These are phyloP conservation scores for Ceratocystis smalleyi DNA, from an alignment of 2,329 filamentous ascomycete species.

Conservation along the genomic window DNA sequence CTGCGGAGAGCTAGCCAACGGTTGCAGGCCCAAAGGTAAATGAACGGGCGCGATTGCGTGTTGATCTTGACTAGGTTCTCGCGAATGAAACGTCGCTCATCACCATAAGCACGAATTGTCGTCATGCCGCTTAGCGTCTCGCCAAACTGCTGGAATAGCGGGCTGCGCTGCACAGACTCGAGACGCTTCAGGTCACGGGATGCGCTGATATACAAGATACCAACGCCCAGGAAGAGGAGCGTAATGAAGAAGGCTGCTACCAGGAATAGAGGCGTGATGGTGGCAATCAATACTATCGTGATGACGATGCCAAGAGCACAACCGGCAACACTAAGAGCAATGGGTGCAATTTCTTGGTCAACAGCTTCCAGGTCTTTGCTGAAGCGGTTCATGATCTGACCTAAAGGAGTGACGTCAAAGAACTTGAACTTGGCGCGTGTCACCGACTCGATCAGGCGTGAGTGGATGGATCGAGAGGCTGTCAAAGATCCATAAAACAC, in stretches of 20 bases:
- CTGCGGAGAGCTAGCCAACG: conserved; percentile 91
- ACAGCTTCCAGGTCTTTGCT: conserved; percentile 93
- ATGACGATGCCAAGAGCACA: conserved; percentile 56
- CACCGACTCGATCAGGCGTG: conserved; percentile 59
- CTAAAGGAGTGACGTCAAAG: conserved; percentile 89
- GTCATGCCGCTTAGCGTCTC: conserved; percentile 90
- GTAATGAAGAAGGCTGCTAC: conserved; percentile 77
- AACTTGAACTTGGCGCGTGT: conserved; percentile 90
- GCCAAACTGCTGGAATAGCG: conserved; percentile 93
- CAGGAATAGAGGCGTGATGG: conserved; percentile 81
- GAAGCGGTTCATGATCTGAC: conserved; percentile 95
- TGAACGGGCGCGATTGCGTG: conserved; percentile 79
- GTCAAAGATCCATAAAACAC: conserved; percentile 84
- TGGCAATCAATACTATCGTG: conserved; percentile 72
- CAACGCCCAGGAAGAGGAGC: conserved; percentile 65
- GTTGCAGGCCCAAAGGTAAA: conserved; percentile 92
- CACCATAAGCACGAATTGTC: conserved; percentile 90
- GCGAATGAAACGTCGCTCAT: conserved; percentile 80
- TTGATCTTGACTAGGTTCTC: conserved; percentile 85
- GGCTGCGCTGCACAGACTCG: conserved; percentile 86
- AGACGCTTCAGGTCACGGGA: conserved; percentile 92
- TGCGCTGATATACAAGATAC: conserved; percentile 74
- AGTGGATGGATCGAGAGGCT: conserved; percentile 74
- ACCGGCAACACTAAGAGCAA: conserved; percentile 63
- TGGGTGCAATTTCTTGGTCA: conserved; percentile 87